These are phyloP conservation scores for Thelonectria olida DNA, from an alignment of 2,329 filamentous ascomycete genomes.

Conservation along the genomic window DNA sequence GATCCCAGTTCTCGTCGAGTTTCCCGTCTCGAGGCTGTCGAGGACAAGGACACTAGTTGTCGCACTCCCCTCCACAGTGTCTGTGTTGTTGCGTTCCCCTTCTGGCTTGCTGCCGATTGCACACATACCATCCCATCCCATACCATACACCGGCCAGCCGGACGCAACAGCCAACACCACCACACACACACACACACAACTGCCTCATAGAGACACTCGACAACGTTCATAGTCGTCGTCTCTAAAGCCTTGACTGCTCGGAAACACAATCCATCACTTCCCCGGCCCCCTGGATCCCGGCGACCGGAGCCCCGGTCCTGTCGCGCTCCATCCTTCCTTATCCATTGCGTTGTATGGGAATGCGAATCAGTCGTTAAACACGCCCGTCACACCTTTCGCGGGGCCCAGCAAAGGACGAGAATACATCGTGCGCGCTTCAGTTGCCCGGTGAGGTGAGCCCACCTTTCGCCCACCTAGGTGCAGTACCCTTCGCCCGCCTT, in stretches of 20 bases:
- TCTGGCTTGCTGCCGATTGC: background rate
- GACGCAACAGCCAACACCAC: background rate
- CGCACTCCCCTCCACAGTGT: slow-evolving; percentile 9
- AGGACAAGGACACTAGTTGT: slow-evolving; percentile 5
- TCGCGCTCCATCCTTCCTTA: slow-evolving; percentile 7
- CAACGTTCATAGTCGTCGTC: background rate
- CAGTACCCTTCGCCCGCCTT: slow-evolving; percentile 17
- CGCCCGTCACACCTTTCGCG: slow-evolving; percentile 4
- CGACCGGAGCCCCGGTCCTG: slow-evolving; percentile 5
- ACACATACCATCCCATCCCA: background rate
- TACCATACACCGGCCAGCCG: slow-evolving; percentile 1
- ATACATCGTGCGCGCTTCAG: slow-evolving; percentile 17
- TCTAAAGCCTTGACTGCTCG: slow-evolving; percentile 1
- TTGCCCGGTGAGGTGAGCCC: slow-evolving; percentile 36
- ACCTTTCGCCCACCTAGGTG: slow-evolving; percentile 30
- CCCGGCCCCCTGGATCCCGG: slow-evolving; percentile 17
- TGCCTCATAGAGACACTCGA: background rate
- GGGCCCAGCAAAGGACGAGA: slow-evolving; percentile 7
- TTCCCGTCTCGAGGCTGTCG: background rate
- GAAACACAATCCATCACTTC: slow-evolving; percentile 6
- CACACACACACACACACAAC: background rate
- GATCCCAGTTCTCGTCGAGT: slow-evolving; percentile 10
- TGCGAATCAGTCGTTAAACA: slow-evolving; percentile 5
- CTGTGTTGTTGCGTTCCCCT: background rate
- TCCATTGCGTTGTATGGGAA: background rate